Evolutionary conservation across 2,329 filamentous ascomycete genomes (phyloP), one percentile per base, ranked within the genome.

Genomic region (Xylariomycetidae sp.): DNA sequence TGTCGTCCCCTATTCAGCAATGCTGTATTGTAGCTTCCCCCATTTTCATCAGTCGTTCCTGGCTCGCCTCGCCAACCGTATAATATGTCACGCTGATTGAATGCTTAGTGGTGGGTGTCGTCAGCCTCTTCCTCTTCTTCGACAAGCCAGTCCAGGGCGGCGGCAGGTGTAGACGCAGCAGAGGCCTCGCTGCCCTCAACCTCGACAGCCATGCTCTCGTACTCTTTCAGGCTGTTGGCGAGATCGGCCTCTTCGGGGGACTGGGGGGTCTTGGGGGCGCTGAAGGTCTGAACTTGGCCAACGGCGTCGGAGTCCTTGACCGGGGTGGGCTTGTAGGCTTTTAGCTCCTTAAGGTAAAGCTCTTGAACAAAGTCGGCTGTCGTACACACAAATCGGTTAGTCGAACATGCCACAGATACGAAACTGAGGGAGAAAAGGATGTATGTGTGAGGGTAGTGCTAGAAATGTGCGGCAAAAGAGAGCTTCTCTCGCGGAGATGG

Each of bases 351-450:
- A 54, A 98, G 81, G 77, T 98, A 98, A 60, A 98, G 79, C 63
- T 97, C 90, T 70, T 97, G 92, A 55, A 98, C 87, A 57, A 95
- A 80, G 67, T 98, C 92, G 80, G 87, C 92, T 97, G 60, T 46
- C 32, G 16, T n/a, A n/a, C n/a, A n/a, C n/a, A n/a, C n/a, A n/a
- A n/a, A n/a, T n/a, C n/a, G n/a, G n/a, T n/a, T n/a, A n/a, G n/a
- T n/a, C n/a, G n/a, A n/a, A n/a, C n/a, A n/a, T n/a, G n/a, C n/a
- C n/a, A n/a, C n/a, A n/a, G n/a, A n/a, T n/a, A n/a, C n/a, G n/a
- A n/a, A n/a, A n/a, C n/a, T n/a, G n/a, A n/a, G n/a, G n/a, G n/a
- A n/a, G n/a, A n/a, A n/a, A n/a, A n/a, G n/a, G n/a, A n/a, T n/a
- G n/a, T n/a, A n/a, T n/a, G n/a, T n/a, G n/a, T n/a, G n/a, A n/a